These are phyloP conservation scores for Schizochytrium sp. DNA, from an alignment of 108 stramenopile species.

Conservation along the genomic window DNA sequence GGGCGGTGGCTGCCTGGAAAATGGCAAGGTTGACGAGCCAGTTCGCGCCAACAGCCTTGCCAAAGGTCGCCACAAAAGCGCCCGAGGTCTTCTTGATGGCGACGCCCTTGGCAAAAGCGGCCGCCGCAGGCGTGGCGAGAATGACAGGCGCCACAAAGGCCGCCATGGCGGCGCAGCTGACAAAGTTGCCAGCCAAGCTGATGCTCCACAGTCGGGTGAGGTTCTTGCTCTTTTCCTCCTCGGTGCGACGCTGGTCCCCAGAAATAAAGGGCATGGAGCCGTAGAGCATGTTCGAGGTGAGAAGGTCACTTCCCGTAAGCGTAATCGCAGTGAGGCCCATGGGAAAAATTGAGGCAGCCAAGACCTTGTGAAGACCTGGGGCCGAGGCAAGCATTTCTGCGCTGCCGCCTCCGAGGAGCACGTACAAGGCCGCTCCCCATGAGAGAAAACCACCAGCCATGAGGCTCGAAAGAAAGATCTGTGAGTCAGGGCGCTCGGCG, in stretches of 20 bases:
- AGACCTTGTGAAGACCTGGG: not conserved
- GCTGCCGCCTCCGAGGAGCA: not conserved
- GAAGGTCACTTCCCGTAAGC: not conserved
- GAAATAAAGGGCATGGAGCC: not conserved
- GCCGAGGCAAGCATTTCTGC: not conserved
- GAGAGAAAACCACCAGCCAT: not conserved
- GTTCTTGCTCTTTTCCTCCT: slow-evolving; percentile 21
- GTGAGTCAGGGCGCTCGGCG: not conserved
- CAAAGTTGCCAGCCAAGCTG: slow-evolving; percentile 72
- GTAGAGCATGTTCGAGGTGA: slow-evolving; percentile 11
- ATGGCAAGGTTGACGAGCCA: slow-evolving; percentile 92
- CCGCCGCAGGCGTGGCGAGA: not conserved
- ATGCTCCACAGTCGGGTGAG: slow-evolving; percentile 65
- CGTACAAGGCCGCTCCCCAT: not conserved
- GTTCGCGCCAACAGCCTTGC: slow-evolving; percentile 82
- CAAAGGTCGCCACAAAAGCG: slow-evolving; percentile 69
- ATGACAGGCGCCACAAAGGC: slow-evolving; percentile 48
- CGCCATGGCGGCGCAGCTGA: slow-evolving; percentile 66
- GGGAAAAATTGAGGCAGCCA: not conserved
- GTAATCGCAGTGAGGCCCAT: not conserved
- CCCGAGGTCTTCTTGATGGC: slow-evolving; percentile 68
- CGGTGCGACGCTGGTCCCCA: not conserved
- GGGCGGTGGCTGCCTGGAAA: slow-evolving; percentile 73
- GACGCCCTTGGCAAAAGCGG: slow-evolving; percentile 37
- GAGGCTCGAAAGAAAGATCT: not conserved